Percentiles rank a stretch among this genome's conserved stretches.
Evolutionary conservation across 2,329 filamentous ascomycete genomes (phyloP).

Genomic region (Phialophora verrucosa): DNA sequence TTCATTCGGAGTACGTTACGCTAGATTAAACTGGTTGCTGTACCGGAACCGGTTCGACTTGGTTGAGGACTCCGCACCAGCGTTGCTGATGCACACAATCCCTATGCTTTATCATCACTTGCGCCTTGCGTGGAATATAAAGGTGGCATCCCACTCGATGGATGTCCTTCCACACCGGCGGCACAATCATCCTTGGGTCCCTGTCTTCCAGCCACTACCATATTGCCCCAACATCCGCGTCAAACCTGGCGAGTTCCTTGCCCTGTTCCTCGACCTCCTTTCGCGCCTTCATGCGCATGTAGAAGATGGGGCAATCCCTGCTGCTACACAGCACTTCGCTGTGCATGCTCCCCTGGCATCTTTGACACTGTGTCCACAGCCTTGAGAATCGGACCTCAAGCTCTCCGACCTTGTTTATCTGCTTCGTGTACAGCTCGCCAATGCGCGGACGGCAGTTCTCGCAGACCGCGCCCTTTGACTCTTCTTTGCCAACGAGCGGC

Average conservation of each 20-base stretch:
- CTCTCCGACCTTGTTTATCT: constrained; percentile 84
- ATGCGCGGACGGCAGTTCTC: constrained; percentile 81
- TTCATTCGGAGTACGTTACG: background rate
- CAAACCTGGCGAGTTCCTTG: constrained; percentile 87
- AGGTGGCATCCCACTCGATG: background rate
- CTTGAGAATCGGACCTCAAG: constrained; percentile 90
- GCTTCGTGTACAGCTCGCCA: constrained; percentile 92
- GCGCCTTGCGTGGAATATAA: background rate
- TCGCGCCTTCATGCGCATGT: constrained; percentile 99
- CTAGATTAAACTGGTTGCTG: background rate
- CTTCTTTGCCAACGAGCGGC: constrained; percentile 78
- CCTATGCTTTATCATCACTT: background rate
- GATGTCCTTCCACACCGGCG: background rate
- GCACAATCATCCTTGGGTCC: background rate
- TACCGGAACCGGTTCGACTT: background rate
- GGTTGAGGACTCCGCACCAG: background rate
- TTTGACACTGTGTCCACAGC: constrained; percentile 97
- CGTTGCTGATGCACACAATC: background rate
- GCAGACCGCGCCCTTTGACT: constrained; percentile 85
- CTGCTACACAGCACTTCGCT: constrained; percentile 97
- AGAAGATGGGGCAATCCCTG: constrained; percentile 98
- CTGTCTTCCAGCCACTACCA: constrained; percentile 27
- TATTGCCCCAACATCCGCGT: constrained; percentile 72
- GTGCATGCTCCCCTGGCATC: constrained; percentile 97
- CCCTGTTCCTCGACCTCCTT: constrained; percentile 97